Evolutionary conservation across 495 filamentous ascomycete species (phyloP), one percentile per base, ranked within the genome.

Genomic region (Hypoxylon trugodes): DNA sequence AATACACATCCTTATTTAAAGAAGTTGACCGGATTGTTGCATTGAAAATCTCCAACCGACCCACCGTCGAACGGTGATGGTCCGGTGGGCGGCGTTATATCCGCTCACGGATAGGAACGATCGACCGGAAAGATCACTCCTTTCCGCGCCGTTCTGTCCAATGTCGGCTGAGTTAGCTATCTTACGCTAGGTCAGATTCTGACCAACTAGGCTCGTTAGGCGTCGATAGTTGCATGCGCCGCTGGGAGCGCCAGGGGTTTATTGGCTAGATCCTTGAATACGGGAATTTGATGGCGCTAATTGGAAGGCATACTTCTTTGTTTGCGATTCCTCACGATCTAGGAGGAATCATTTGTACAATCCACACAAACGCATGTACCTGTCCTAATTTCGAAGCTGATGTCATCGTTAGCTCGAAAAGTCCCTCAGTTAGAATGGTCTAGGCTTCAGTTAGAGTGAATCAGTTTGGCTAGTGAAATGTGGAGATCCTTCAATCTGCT

Each of bases 1-100:
- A n/a, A 7, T 42, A 22, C 21, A 2, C 18, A 5, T 46, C 6
- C 19, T n/a, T 24, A 24, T 10, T 24, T 26, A 36, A n/a, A 2
- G 2, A 24, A 26, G 35, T 22, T 10, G 33, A 13, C 26, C 51
- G 25, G 16, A n/a, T n/a, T n/a, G n/a, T n/a, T n/a, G n/a, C n/a
- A n/a, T n/a, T n/a, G n/a, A n/a, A n/a, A n/a, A n/a, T n/a, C n/a
- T n/a, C n/a, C n/a, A n/a, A n/a, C n/a, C n/a, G n/a, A n/a, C n/a
- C n/a, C n/a, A 16, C 28, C 30, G 46, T 37, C 51, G 33, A 48
- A 41, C 33, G 56, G 56, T 50, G 8, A 21, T 59, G 56, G 37
- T 7, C 45, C 37, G 56, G 45, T 51, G 26, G 35, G 56, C 18
- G 21, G 26, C 26, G 24, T 50, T n/a, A 33, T 42, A 45, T 52